Evolutionary conservation across 2,329 filamentous ascomycete genomes (phyloP).

Genomic region (Sclerotinia subarctica): DNA sequence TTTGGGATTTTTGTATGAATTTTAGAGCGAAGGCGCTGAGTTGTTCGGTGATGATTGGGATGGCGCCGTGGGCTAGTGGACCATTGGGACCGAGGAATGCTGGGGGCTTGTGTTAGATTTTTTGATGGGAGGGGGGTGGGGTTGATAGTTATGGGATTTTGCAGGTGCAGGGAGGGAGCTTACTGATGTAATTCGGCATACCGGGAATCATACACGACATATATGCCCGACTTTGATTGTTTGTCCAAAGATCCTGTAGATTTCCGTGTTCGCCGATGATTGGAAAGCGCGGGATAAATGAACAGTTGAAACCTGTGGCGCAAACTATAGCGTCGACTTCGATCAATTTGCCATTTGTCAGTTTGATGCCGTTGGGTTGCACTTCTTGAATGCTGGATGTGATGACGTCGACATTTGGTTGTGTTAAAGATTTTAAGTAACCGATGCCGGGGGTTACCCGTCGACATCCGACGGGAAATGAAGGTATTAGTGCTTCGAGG

Average conservation of each 20-base stretch:
- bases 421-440: slow-evolving; percentile 49
- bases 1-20: slow-evolving; percentile 44
- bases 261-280: slow-evolving; percentile 28
- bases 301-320: slow-evolving; percentile 39
- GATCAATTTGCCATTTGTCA: slow-evolving; percentile 38
- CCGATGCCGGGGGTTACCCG: slow-evolving; percentile 43
- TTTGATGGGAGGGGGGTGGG: too few species aligned
- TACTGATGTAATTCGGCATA: slow-evolving; percentile 32
- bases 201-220: slow-evolving; percentile 36
- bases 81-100: slow-evolving; percentile 38
- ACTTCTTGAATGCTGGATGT: slow-evolving; percentile 46
- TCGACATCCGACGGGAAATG: slow-evolving; percentile 43
- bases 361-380: slow-evolving; percentile 46
- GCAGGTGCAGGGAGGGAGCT: neutral
- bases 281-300: slow-evolving; percentile 31
- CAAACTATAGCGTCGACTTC: slow-evolving; percentile 41
- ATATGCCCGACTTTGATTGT: slow-evolving; percentile 34
- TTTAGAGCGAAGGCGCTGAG: slow-evolving; percentile 49
- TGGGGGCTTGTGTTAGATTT: neutral
- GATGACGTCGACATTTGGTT: slow-evolving; percentile 49
- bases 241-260: slow-evolving; percentile 35
- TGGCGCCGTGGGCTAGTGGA: slow-evolving; percentile 36
- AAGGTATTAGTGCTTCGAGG: slow-evolving; percentile 46
- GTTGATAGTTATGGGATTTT: too few species aligned
- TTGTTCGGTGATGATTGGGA: slow-evolving; percentile 44